Percentiles rank a stretch among this genome's conserved stretches.
These are phyloP conservation scores for Saccharomycopsis schoenii DNA, from an alignment of 805 yeast genomes.

Conservation along the genomic window DNA sequence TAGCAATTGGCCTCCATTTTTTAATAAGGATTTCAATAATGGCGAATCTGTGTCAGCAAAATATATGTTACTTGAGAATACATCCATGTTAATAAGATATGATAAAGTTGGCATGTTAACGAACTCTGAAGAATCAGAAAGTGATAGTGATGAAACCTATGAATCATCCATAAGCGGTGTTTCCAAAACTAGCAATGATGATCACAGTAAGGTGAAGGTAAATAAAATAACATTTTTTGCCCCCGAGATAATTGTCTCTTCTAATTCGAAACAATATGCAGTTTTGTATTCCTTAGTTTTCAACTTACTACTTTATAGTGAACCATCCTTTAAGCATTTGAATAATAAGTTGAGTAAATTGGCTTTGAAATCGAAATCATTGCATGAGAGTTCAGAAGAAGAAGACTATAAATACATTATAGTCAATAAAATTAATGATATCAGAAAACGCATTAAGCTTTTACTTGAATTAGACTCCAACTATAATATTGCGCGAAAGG, in stretches of 20 bases:
- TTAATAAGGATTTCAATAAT: slow-evolving; percentile 61
- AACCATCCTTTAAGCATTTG: slow-evolving; percentile 53
- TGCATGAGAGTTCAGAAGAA: slow-evolving; percentile 41
- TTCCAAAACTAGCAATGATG: background rate
- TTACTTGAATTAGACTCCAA: slow-evolving; percentile 36
- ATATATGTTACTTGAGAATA: slow-evolving; percentile 50
- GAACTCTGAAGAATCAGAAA: slow-evolving; percentile 8
- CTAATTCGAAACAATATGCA: slow-evolving; percentile 67
- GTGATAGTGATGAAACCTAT: slow-evolving; percentile 22
- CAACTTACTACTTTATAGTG: slow-evolving; percentile 60
- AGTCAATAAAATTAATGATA: slow-evolving; percentile 33
- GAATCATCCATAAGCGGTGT: background rate
- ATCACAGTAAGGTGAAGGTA: slow-evolving; percentile 19
- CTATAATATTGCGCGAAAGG: slow-evolving; percentile 37
- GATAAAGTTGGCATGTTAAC: slow-evolving; percentile 35
- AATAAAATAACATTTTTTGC: slow-evolving; percentile 51
- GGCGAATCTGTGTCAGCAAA: slow-evolving; percentile 38
- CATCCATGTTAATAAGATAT: slow-evolving; percentile 51
- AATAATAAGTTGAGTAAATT: slow-evolving; percentile 55
- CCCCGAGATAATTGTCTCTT: slow-evolving; percentile 55
- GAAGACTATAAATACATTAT: slow-evolving; percentile 22
- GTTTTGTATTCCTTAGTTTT: slow-evolving; percentile 53
- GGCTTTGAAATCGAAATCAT: slow-evolving; percentile 52
- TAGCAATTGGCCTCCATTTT: slow-evolving; percentile 81
- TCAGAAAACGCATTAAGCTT: slow-evolving; percentile 40